Base-by-base conservation (phyloP, 345 rosid species). In the Gossypium thurberi region DNA sequence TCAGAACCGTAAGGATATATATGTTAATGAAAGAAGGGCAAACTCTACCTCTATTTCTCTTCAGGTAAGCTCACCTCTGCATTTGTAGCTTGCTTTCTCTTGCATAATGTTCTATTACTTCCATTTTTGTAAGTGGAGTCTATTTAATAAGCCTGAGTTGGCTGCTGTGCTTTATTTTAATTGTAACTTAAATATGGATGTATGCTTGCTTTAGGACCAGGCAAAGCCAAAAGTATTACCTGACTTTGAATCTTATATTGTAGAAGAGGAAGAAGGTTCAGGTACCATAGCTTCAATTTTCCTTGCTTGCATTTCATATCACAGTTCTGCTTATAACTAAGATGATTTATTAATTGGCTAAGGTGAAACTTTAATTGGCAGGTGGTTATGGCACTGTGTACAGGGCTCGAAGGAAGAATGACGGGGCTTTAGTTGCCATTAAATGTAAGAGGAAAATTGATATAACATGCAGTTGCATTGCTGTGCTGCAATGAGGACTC, bases 341-440 rank as follows among this genome's bases (percentile, higher is more conserved):
- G 46, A 23, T 21, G 42, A 72, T 73, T 23, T 53, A 28, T 58
- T 74, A 69, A 73, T 69, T 12, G 57, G 71, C 26, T 51, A 65
- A 70, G 50, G 17, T 53, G 28, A 78, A 77, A 71, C 74, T 62
- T 26, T 17, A 65, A 80, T 75, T 81, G 74, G 78, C 83, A 95
- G 99, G 99, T 74, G 99, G 99, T 66, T 92, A 92, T 76, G 99
- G 99, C 63, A 87, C 81, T 78, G 99, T 95, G 61, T 95, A 91
- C 76, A 87, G 90, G 76, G 98, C 97, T 44, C 72, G 78, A 58
- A 91, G 90, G 79, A 90, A 86, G 81, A 74, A 14, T 73, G 97
- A 93, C 78, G 93, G 94, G 70, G 78, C 74, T 48, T 72, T 79
- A 8, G 89, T 95, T 78, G 99, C 99, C 77, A 93, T 95, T 78